Percentiles rank a stretch among this genome's conserved stretches.
Evolutionary conservation across 2,329 filamentous ascomycete genomes (phyloP).

Genomic region (Aphanoascus verrucosus): DNA sequence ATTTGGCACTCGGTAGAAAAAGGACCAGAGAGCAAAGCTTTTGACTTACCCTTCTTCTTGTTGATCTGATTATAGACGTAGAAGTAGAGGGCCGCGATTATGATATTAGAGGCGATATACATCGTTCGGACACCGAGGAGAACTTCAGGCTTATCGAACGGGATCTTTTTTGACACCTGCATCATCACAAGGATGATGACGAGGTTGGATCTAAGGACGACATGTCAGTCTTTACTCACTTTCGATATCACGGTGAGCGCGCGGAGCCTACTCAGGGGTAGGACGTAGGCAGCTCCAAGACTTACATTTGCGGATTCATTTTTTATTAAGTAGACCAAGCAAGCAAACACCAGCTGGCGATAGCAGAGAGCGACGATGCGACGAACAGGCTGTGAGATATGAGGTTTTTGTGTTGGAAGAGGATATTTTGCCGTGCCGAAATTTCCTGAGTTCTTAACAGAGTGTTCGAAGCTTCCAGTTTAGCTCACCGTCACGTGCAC

Average conservation of each 20-base stretch:
- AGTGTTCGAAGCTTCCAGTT: not conserved
- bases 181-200: constrained; percentile 95
- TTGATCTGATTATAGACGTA: constrained; percentile 80
- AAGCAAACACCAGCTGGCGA: not conserved
- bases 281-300: not conserved
- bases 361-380: not conserved
- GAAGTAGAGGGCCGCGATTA: constrained; percentile 76
- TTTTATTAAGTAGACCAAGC: constrained; percentile 11
- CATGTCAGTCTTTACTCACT: constrained; percentile 12
- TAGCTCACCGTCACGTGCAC: not conserved
- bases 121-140: constrained; percentile 53
- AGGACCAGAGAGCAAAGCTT: not conserved
- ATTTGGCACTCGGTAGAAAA: not conserved
- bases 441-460: constrained; percentile 3
- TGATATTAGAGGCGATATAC: constrained; percentile 62
- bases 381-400: not conserved
- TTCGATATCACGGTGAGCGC: not conserved
- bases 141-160: constrained; percentile 77
- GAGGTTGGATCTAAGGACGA: constrained; percentile 63
- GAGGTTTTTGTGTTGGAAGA: not conserved
- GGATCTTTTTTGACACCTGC: constrained; percentile 92
- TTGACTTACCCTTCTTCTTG: constrained; percentile 83
- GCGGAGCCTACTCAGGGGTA: not conserved
- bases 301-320: constrained; percentile 25
- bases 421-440: not conserved